phyloP scores from a whole-genome alignment of 2,329 filamentous ascomycete genomes.

The Pseudopithomyces maydicus region DNA sequence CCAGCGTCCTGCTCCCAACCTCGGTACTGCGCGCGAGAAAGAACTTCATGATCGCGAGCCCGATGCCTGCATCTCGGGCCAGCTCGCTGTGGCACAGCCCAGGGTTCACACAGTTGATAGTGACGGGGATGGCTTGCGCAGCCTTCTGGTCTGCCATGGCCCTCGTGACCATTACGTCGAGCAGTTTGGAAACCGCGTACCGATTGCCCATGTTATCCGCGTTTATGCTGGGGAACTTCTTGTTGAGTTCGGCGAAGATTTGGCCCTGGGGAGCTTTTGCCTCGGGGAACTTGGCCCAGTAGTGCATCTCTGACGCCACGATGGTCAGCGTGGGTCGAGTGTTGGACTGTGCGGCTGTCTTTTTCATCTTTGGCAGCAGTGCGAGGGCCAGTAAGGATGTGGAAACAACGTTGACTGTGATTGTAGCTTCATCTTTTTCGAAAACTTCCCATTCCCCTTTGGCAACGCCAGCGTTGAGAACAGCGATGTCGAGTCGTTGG shows the following conservation, averaged over 20 bases:
- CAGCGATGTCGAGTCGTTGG: conserved; percentile 40
- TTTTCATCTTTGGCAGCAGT: conserved; percentile 31
- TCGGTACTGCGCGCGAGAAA: conserved; percentile 46
- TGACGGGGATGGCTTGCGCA: conserved; percentile 27
- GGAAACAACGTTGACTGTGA: conserved; percentile 48
- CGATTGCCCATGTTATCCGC: conserved; percentile 20
- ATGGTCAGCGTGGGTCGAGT: conserved; percentile 35
- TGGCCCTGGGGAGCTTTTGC: conserved; percentile 24
- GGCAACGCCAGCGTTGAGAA: conserved; percentile 48
- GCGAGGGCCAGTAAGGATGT: conserved; percentile 44
- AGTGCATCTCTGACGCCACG: conserved; percentile 40
- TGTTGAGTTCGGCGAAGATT: conserved; percentile 35
- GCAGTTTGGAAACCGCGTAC: conserved; percentile 38
- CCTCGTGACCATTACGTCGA: conserved; percentile 33
- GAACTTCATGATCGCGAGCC: conserved; percentile 17
- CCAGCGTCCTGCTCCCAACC: conserved; percentile 48
- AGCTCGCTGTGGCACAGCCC: conserved; percentile 38
- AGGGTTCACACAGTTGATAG: conserved; percentile 41
- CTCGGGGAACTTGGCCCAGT: conserved; percentile 31
- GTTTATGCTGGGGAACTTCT: conserved; percentile 13
- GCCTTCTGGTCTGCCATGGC: conserved; percentile 27
- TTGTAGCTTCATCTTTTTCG: conserved; percentile 37
- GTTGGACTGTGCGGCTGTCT: conserved; percentile 27
- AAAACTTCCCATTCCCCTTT: conserved; percentile 27
- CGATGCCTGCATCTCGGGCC: conserved; percentile 20